Evolutionary conservation across 257 asterid genomes (phyloP).

Genomic region (Cynanchum wilfordii): DNA sequence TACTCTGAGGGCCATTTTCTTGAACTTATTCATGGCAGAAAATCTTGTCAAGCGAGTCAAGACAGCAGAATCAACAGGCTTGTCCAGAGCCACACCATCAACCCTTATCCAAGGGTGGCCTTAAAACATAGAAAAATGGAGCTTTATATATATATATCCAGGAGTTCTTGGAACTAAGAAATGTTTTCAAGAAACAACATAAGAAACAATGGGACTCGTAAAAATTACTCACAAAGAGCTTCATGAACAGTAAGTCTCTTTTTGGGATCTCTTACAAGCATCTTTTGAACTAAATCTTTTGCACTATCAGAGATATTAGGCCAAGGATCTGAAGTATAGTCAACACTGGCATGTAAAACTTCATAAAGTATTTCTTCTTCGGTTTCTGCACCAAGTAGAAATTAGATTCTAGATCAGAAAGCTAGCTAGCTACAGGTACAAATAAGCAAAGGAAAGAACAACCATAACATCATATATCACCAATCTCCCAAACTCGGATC

Average conservation of each 20-base stretch:
- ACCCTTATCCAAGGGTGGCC: conserved; percentile 83
- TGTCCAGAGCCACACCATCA: conserved; percentile 77
- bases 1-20: conserved; percentile 48
- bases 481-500: background rate
- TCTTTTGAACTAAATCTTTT: conserved; percentile 27
- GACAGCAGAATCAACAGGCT: conserved; percentile 76
- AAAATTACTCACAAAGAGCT: conserved; percentile 25
- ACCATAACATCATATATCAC: background rate
- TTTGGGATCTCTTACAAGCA: conserved; percentile 28
- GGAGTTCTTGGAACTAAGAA: too few species aligned
- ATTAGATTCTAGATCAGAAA: background rate
- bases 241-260: conserved; percentile 31
- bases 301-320: conserved; percentile 30
- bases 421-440: background rate
- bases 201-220: background rate
- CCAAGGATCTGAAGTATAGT: conserved; percentile 28
- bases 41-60: conserved; percentile 44
- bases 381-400: conserved; percentile 17
- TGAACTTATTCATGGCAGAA: conserved; percentile 39
- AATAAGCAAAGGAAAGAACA: background rate
- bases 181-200: background rate
- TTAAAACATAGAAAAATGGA: too few species aligned
- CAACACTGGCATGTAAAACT: conserved; percentile 23
- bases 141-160: too few species aligned
- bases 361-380: conserved; percentile 23